Conservation (phyloP, 352 stramenopile genomes). For the Phytophthora quininea region DNA sequence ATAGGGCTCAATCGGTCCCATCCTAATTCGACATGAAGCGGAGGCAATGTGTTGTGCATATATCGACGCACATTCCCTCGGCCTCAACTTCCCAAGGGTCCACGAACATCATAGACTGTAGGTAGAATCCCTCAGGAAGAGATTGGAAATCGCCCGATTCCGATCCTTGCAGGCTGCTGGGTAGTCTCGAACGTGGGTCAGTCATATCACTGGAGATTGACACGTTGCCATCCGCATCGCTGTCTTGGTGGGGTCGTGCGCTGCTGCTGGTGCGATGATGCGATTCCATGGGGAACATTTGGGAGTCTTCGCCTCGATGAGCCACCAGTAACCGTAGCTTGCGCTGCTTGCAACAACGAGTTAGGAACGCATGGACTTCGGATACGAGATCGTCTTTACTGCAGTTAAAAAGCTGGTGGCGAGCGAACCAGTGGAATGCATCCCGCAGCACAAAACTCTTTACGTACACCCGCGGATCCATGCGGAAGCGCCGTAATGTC, state of each 20-base stretch:
- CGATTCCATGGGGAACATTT: constrained; percentile 50
- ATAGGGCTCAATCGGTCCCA: constrained; percentile 78
- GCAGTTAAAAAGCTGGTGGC: constrained; percentile 48
- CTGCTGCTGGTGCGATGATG: constrained; percentile 6
- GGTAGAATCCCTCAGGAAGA: constrained; percentile 28
- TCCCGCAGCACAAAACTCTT: constrained; percentile 78
- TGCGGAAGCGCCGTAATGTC: constrained; percentile 64
- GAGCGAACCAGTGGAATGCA: constrained; percentile 69
- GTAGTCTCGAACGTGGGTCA: constrained; percentile 10
- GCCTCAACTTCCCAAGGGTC: constrained; percentile 85
- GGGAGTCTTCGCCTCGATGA: constrained; percentile 54
- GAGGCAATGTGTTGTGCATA: constrained; percentile 55
- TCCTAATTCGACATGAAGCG: constrained; percentile 72
- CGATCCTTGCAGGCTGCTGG: constrained; percentile 14
- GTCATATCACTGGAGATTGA: constrained; percentile 14
- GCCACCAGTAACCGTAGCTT: constrained; percentile 74
- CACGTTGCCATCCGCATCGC: constrained; percentile 7
- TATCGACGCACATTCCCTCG: constrained; percentile 61
- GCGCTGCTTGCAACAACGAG: constrained; percentile 74
- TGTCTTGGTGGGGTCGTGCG: constrained; percentile 4
- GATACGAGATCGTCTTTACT: constrained; percentile 25
- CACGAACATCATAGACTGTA: constrained; percentile 85
- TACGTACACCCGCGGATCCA: constrained; percentile 75
- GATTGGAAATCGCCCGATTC: constrained; percentile 17
- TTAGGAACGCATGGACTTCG: constrained; percentile 62